Percentiles rank a stretch among this genome's conserved stretches.
These are phyloP conservation scores for Royoungia palumana DNA, from an alignment of 768 basidiomycete species.

Conservation along the genomic window DNA sequence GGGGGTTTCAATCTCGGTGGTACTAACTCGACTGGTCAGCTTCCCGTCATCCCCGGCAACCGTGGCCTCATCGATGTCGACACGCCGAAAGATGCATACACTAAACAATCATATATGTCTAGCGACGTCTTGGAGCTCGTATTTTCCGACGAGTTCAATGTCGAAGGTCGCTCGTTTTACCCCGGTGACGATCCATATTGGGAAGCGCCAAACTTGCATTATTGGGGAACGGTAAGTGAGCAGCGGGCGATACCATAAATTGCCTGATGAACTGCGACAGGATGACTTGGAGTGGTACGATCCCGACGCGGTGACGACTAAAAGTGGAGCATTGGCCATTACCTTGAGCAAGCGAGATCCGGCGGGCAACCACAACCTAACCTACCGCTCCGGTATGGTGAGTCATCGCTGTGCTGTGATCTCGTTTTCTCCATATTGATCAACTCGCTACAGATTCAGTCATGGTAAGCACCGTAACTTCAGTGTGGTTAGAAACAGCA, in stretches of 20 bases:
- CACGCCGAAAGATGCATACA: constrained; percentile 47
- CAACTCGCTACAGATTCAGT: constrained; percentile 24
- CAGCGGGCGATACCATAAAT: too few relatives aligned
- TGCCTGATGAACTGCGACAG: constrained; percentile 14
- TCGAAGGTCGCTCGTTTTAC: constrained; percentile 67
- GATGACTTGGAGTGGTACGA: constrained; percentile 59
- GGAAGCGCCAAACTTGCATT: constrained; percentile 56
- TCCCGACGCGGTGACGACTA: constrained; percentile 49
- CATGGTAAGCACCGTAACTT: constrained; percentile 20
- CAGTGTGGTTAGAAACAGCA: not conserved
- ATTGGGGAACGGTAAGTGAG: constrained; percentile 55
- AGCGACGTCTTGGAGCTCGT: constrained; percentile 47
- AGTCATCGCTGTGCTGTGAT: not conserved
- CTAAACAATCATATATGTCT: constrained; percentile 37
- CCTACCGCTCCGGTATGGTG: constrained; percentile 43
- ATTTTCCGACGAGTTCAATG: constrained; percentile 82
- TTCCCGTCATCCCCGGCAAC: constrained; percentile 39
- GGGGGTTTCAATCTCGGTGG: constrained; percentile 75
- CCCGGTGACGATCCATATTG: constrained; percentile 67
- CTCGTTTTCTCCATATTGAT: constrained; percentile 22
- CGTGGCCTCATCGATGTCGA: constrained; percentile 52
- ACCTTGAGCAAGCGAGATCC: constrained; percentile 44
- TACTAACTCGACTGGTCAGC: constrained; percentile 70
- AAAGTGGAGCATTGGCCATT: constrained; percentile 47
- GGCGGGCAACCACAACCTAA: constrained; percentile 43